A percentile compares a stretch with the other conserved stretches of the same genome.
These are phyloP conservation scores for Microsporum canis DNA, from an alignment of 2,329 filamentous ascomycete species.

Conservation along the genomic window DNA sequence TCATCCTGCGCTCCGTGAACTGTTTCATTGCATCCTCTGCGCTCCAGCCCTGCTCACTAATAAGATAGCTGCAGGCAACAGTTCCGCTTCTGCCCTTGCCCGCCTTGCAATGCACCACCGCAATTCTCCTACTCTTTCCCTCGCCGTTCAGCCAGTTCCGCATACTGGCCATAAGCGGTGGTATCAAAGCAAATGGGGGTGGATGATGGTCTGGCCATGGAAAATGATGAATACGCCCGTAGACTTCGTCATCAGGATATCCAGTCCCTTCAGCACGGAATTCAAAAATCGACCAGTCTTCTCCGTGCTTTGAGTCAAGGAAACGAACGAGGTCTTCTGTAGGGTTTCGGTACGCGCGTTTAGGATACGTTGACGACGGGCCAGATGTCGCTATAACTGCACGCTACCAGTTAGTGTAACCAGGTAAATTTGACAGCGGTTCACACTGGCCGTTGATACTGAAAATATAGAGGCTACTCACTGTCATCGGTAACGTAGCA, in stretches of 20 bases:
- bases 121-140: slow-evolving; percentile 48
- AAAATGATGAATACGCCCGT: slow-evolving; percentile 75
- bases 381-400: slow-evolving; percentile 64
- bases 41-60: slow-evolving; percentile 69
- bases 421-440: neutral
- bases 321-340: slow-evolving; percentile 77
- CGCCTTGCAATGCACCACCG: slow-evolving; percentile 93
- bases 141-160: slow-evolving; percentile 60
- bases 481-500: slow-evolving; percentile 86
- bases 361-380: slow-evolving; percentile 77
- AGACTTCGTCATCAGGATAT: slow-evolving; percentile 83
- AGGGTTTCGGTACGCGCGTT: slow-evolving; percentile 87
- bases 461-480: slow-evolving; percentile 17
- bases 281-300: slow-evolving; percentile 93
- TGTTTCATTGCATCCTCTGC: slow-evolving; percentile 51
- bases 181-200: slow-evolving; percentile 80
- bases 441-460: neutral
- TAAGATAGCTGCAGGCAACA: slow-evolving; percentile 76
- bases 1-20: slow-evolving; percentile 78
- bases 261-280: slow-evolving; percentile 94
- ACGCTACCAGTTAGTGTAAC: neutral
- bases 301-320: slow-evolving; percentile 71
- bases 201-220: slow-evolving; percentile 97
- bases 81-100: slow-evolving; percentile 91
- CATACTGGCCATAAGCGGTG: slow-evolving; percentile 85